A percentile compares a stretch with the other conserved stretches of the same genome.
These are phyloP conservation scores for Racocetra persica DNA, from an alignment of 371 early-diverging fungal genomes.

Conservation along the genomic window DNA sequence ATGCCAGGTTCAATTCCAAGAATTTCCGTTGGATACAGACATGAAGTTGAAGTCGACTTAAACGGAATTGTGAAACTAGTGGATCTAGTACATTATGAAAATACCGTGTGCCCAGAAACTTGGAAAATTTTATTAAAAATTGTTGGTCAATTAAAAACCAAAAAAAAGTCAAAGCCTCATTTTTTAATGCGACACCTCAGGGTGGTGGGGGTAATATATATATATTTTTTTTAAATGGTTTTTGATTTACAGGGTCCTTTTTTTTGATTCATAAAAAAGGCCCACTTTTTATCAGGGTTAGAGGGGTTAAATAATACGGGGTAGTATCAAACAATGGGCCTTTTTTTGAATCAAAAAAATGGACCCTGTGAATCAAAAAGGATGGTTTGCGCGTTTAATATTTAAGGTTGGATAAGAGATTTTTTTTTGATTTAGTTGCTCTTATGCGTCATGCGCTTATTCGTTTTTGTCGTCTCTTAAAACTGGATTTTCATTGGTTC, in stretches of 20 bases:
- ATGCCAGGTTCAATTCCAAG: conserved; percentile 77
- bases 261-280: too few species aligned
- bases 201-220: conserved; percentile 77
- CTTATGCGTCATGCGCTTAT: conserved; percentile 88
- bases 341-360: too few species aligned
- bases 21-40: conserved; percentile 68
- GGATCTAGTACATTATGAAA: conserved; percentile 65
- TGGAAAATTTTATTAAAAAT: conserved; percentile 66
- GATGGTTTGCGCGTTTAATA: too few species aligned
- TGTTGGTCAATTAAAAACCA: conserved; percentile 57
- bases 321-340: too few species aligned
- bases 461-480: conserved; percentile 70
- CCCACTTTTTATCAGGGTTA: too few species aligned
- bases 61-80: conserved; percentile 67
- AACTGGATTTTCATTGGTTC: conserved; percentile 76
- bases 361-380: too few species aligned
- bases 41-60: conserved; percentile 79
- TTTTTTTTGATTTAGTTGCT: conserved; percentile 65
- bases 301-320: too few species aligned
- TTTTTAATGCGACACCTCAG: conserved; percentile 87
- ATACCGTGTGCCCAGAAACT: conserved; percentile 63
- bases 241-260: too few species aligned
- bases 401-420: background rate
- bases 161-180: conserved; percentile 67
- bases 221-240: background rate